Conservation (phyloP, 345 rosid species). For the Clausena lansium region DNA sequence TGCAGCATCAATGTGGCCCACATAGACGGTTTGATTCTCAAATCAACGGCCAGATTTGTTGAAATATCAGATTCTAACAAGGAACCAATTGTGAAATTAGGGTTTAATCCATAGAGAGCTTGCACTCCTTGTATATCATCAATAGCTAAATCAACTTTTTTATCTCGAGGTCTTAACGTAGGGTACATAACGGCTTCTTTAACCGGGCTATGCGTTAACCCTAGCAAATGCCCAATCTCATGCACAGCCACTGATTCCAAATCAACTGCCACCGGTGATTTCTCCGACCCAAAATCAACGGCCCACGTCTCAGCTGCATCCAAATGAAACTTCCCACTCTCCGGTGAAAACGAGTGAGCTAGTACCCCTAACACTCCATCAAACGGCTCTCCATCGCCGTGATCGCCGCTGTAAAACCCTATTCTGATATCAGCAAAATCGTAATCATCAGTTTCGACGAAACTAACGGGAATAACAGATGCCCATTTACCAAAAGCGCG, state of each 20-base stretch:
- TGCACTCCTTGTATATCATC: constrained; percentile 77
- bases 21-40: constrained; percentile 18
- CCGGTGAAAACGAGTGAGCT: constrained; percentile 85
- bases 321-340: constrained; percentile 70
- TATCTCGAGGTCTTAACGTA: constrained; percentile 70
- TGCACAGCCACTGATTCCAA: constrained; percentile 83
- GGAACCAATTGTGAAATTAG: constrained; percentile 51
- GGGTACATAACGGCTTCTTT: constrained; percentile 88
- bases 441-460: constrained; percentile 54
- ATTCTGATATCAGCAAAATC: constrained; percentile 66
- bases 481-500: constrained; percentile 69
- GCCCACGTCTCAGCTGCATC: constrained; percentile 90
- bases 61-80: constrained; percentile 68
- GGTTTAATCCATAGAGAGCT: constrained; percentile 77
- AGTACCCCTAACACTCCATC: constrained; percentile 81
- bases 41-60: constrained; percentile 33
- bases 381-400: constrained; percentile 86
- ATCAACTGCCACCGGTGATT: constrained; percentile 70
- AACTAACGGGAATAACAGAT: constrained; percentile 66
- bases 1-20: constrained; percentile 17
- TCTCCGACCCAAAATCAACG: constrained; percentile 50
- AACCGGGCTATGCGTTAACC: constrained; percentile 58
- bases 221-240: constrained; percentile 84
- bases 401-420: constrained; percentile 78
- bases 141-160: constrained; percentile 47